phyloP scores from a whole-genome alignment of 805 yeast species.

The Metschnikowia hibisci region DNA sequence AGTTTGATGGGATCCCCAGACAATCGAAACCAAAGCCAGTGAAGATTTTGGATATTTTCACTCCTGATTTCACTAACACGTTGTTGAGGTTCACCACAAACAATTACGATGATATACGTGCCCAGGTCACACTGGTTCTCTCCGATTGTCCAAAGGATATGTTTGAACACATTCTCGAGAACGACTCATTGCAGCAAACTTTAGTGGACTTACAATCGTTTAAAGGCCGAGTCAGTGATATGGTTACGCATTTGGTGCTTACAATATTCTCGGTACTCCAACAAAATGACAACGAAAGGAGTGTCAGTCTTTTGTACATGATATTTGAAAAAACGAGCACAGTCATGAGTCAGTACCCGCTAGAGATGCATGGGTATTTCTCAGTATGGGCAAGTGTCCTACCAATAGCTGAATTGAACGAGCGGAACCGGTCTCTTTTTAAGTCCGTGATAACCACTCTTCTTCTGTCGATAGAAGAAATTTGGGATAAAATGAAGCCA shows the following conservation, averaged over 20 bases:
- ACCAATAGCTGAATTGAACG: background rate
- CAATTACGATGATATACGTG: slow-evolving; percentile 75
- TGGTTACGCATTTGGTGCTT: slow-evolving; percentile 68
- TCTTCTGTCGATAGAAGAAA: background rate
- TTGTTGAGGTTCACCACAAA: slow-evolving; percentile 62
- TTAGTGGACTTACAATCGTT: slow-evolving; percentile 31
- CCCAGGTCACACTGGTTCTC: slow-evolving; percentile 10
- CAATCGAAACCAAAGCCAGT: slow-evolving; percentile 4
- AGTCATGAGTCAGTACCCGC: slow-evolving; percentile 26
- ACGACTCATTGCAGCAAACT: slow-evolving; percentile 6
- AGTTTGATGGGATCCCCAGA: slow-evolving; percentile 20
- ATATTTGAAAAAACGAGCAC: slow-evolving; percentile 4
- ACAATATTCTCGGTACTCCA: slow-evolving; percentile 34
- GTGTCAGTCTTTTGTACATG: slow-evolving; percentile 8
- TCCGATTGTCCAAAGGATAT: slow-evolving; percentile 9
- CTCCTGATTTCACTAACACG: slow-evolving; percentile 29
- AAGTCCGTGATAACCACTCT: slow-evolving; percentile 20
- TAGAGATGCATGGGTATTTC: slow-evolving; percentile 63
- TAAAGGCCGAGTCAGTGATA: slow-evolving; percentile 66
- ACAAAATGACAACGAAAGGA: slow-evolving; percentile 1
- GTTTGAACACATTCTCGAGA: background rate
- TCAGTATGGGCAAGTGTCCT: slow-evolving; percentile 39
- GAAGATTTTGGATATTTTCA: slow-evolving; percentile 8
- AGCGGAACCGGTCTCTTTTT: slow-evolving; percentile 13
- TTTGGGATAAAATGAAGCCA: slow-evolving; percentile 14